phyloP scores from a whole-genome alignment of 371 early-diverging fungal genomes.

The Mucor indicus region DNA sequence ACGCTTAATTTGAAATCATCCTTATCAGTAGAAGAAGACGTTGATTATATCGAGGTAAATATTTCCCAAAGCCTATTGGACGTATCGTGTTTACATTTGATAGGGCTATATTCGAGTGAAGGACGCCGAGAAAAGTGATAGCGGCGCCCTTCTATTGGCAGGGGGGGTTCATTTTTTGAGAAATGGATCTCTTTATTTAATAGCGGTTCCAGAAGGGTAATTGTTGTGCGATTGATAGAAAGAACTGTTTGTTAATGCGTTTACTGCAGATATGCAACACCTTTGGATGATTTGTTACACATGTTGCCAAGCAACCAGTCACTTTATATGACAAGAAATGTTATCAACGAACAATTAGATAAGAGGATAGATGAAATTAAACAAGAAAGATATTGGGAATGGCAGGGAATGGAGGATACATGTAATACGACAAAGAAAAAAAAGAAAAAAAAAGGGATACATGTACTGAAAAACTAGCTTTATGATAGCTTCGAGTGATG shows the following conservation, averaged over 20 bases:
- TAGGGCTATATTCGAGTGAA: constrained; percentile 54
- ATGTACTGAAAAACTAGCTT: background rate
- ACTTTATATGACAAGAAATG: constrained; percentile 24
- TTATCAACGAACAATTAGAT: constrained; percentile 34
- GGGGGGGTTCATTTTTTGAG: constrained; percentile 57
- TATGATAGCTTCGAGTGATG: no score
- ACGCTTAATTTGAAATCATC: constrained; percentile 46
- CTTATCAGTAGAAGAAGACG: constrained; percentile 40
- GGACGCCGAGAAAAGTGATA: constrained; percentile 52
- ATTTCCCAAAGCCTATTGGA: background rate
- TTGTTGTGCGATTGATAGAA: no score
- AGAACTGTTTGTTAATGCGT: background rate
- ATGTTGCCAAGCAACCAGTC: constrained; percentile 52
- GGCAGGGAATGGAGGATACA: constrained; percentile 10
- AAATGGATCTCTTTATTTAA: constrained; percentile 56
- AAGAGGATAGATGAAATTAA: constrained; percentile 32
- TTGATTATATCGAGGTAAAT: constrained; percentile 54
- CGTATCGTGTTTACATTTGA: background rate
- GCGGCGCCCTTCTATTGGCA: constrained; percentile 50
- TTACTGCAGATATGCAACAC: constrained; percentile 24
- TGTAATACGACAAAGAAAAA: constrained; percentile 18
- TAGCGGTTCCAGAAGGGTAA: constrained; percentile 56
- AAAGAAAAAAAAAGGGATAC: no score
- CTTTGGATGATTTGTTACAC: constrained; percentile 50
- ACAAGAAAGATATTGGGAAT: constrained; percentile 20